phyloP scores from a whole-genome alignment of 2,329 filamentous ascomycete species.

The Neonectria magnoliae region DNA sequence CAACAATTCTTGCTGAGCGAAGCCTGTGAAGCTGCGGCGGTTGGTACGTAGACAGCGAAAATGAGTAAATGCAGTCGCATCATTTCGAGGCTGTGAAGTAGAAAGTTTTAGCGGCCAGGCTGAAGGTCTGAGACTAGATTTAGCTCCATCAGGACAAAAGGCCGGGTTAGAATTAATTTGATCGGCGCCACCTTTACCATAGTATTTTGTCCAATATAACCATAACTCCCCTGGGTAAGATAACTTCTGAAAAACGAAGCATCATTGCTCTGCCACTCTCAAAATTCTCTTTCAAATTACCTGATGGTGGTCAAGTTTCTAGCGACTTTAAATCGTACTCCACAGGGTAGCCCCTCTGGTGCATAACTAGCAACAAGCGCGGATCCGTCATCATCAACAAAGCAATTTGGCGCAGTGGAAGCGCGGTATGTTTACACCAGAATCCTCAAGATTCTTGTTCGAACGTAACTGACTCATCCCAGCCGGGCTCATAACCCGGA shows the following conservation, averaged over 20 bases:
- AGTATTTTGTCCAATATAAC: too few relatives aligned
- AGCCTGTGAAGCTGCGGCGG: not conserved
- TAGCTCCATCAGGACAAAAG: too few relatives aligned
- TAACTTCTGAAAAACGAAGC: too few relatives aligned
- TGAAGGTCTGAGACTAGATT: not conserved
- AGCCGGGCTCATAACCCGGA: conserved; percentile 42
- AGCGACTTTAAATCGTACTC: not conserved
- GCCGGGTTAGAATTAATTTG: too few relatives aligned
- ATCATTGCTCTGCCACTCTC: not conserved
- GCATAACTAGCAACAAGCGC: not conserved
- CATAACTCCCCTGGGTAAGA: too few relatives aligned
- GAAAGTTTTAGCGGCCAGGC: not conserved
- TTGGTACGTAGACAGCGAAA: not conserved
- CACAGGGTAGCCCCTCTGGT: not conserved
- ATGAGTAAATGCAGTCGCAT: not conserved
- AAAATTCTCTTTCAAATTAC: not conserved
- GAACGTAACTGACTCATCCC: conserved; percentile 32
- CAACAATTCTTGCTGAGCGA: too few relatives aligned
- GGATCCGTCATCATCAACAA: not conserved
- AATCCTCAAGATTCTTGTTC: not conserved
- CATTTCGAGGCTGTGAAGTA: not conserved
- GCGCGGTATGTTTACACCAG: conserved; percentile 13
- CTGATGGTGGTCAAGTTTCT: too few relatives aligned
- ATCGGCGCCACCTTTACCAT: too few relatives aligned
- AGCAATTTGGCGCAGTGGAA: conserved; percentile 22